These are phyloP conservation scores for Gentiana dahurica DNA, from an alignment of 257 asterid species.

Conservation along the genomic window DNA sequence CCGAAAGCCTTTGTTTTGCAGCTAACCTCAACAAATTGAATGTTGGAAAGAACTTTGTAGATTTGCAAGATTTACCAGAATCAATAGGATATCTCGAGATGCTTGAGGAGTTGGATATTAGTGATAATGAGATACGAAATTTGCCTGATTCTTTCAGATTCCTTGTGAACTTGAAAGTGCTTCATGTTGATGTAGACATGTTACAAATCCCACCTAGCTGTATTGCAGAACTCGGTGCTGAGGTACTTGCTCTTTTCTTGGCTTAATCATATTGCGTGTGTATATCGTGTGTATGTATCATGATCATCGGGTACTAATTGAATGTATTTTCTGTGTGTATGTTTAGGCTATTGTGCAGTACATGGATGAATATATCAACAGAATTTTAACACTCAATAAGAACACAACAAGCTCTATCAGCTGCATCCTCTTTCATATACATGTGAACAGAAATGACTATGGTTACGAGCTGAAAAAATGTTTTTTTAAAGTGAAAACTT, in stretches of 20 bases:
- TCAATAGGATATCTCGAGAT: constrained; percentile 53
- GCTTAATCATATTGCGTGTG: not conserved
- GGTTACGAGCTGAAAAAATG: no score
- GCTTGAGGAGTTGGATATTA: constrained; percentile 76
- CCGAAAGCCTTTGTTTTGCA: constrained; percentile 47
- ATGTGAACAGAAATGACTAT: no score
- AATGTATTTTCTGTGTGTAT: constrained; percentile 1
- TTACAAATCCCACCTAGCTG: constrained; percentile 67
- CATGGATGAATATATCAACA: constrained; percentile 40
- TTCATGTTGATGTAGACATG: constrained; percentile 59
- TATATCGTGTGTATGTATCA: not conserved
- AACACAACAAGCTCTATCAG: no score
- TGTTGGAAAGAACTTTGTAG: constrained; percentile 65
- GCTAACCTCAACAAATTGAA: constrained; percentile 38
- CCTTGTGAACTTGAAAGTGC: constrained; percentile 34
- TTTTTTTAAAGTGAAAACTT: no score
- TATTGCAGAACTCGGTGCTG: constrained; percentile 43
- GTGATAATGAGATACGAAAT: constrained; percentile 49
- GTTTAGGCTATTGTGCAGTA: constrained; percentile 53
- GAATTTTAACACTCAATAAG: no score
- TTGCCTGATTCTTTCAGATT: constrained; percentile 71
- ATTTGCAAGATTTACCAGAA: constrained; percentile 58
- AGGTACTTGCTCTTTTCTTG: constrained; percentile 26
- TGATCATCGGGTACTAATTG: constrained; percentile 2
- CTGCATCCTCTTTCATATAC: no score